phyloP scores from a whole-genome alignment of 345 rosid species.

The Moricandia moricandioides region DNA sequence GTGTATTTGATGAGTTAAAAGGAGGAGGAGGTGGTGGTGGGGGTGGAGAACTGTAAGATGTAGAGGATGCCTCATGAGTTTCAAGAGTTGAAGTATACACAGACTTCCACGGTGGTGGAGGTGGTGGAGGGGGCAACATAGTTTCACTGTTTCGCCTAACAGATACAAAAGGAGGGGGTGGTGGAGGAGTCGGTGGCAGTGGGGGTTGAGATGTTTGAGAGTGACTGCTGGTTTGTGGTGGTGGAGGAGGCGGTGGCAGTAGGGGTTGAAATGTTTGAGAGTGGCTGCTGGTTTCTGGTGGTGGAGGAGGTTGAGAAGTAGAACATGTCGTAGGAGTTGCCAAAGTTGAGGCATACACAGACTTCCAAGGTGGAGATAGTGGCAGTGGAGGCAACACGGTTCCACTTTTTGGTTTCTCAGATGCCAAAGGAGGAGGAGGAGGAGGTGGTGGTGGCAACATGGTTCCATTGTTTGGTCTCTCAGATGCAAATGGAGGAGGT shows the following conservation, averaged over 20 bases:
- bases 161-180: constrained; percentile 43
- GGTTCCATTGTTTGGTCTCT: constrained; percentile 14
- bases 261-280: constrained; percentile 32
- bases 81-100: constrained; percentile 31
- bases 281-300: constrained; percentile 33
- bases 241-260: constrained; percentile 44
- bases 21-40: constrained; percentile 34
- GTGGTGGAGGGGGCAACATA: constrained; percentile 50
- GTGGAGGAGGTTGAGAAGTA: constrained; percentile 33
- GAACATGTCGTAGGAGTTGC: constrained; percentile 23
- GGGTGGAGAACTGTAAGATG: constrained; percentile 27
- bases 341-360: constrained; percentile 35
- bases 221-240: constrained; percentile 19
- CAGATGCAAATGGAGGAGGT: constrained; percentile 13
- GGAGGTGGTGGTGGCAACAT: constrained; percentile 22
- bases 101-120: constrained; percentile 62
- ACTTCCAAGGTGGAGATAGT: constrained; percentile 37
- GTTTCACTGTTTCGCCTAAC: constrained; percentile 37
- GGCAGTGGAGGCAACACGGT: constrained; percentile 20
- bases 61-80: constrained; percentile 17
- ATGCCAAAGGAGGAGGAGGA: constrained; percentile 27
- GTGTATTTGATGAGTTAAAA: constrained; percentile 12
- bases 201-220: constrained; percentile 32
- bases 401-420: constrained; percentile 16
- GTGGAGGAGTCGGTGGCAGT: constrained; percentile 44